These are phyloP conservation scores for Mucor plumbeus DNA, from an alignment of 371 early-diverging fungal species.

Conservation along the genomic window DNA sequence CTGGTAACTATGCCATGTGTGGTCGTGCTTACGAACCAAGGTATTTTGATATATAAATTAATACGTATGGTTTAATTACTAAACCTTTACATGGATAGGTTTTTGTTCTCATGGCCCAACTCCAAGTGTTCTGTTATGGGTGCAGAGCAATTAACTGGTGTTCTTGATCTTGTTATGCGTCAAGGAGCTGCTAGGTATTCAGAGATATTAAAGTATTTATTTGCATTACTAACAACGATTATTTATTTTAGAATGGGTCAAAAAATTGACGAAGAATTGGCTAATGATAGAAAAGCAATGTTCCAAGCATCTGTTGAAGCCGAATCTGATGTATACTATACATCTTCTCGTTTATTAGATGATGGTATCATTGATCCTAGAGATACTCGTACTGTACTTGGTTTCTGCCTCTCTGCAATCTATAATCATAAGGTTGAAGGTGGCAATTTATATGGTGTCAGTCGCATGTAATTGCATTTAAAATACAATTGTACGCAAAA, in stretches of 20 bases:
- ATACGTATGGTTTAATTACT: background rate
- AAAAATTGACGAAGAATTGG: slow-evolving; percentile 66
- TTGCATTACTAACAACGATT: background rate
- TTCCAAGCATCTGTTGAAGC: slow-evolving; percentile 70
- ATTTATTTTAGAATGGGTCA: slow-evolving; percentile 42
- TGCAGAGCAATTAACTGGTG: slow-evolving; percentile 74
- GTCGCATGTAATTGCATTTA: slow-evolving; percentile 61
- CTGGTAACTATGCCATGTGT: slow-evolving; percentile 85
- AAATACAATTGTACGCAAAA: too few species aligned
- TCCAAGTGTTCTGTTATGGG: slow-evolving; percentile 83
- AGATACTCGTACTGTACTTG: slow-evolving; percentile 67
- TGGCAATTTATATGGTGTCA: slow-evolving; percentile 72
- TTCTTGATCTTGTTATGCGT: slow-evolving; percentile 74
- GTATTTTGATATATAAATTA: slow-evolving; percentile 19
- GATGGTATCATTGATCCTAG: slow-evolving; percentile 76
- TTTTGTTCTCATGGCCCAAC: slow-evolving; percentile 81
- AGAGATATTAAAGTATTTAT: too few species aligned
- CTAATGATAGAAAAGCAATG: slow-evolving; percentile 58
- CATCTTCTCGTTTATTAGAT: slow-evolving; percentile 69
- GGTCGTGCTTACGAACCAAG: slow-evolving; percentile 78
- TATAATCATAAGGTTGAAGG: slow-evolving; percentile 67
- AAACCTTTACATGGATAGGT: slow-evolving; percentile 35
- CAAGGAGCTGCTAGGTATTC: slow-evolving; percentile 67
- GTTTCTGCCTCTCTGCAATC: slow-evolving; percentile 65
- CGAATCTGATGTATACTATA: slow-evolving; percentile 77